phyloP scores from a whole-genome alignment of 441 rosid genomes.

The Adansonia gregorii region DNA sequence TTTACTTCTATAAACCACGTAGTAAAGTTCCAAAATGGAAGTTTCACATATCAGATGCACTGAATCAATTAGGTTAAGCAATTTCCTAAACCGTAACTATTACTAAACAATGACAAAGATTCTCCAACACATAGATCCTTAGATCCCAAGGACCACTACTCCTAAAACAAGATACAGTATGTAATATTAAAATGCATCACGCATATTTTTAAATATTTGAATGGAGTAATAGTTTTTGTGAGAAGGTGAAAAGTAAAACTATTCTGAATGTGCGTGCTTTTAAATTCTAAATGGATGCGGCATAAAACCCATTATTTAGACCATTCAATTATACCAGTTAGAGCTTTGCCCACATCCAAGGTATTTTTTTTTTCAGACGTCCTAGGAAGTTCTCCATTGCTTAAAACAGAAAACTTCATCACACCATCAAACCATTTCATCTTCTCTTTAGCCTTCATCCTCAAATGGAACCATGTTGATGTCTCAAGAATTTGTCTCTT shows the following conservation, averaged over 20 bases:
- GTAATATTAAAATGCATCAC: conserved; percentile 8
- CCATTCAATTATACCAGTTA: neutral
- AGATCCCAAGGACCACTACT: neutral
- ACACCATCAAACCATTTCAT: neutral
- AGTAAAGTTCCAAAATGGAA: neutral
- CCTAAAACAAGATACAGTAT: neutral
- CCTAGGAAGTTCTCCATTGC: neutral
- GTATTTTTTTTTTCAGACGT: neutral
- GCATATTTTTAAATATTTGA: neutral
- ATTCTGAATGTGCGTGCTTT: neutral
- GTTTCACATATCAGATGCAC: neutral
- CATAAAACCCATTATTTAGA: neutral
- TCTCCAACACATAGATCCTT: neutral
- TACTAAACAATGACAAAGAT: neutral
- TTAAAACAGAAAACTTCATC: conserved; percentile 1
- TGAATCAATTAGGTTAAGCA: conserved; percentile 6
- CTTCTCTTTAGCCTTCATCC: neutral
- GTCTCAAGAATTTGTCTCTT: conserved; percentile 5
- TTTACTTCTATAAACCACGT: neutral
- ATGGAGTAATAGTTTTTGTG: neutral
- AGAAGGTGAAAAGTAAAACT: conserved; percentile 6
- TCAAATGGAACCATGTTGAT: neutral
- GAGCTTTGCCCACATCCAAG: neutral
- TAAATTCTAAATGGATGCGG: neutral
- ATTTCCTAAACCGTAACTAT: neutral